phyloP scores from a whole-genome alignment of 306 rosid genomes.

The Prunus mira region DNA sequence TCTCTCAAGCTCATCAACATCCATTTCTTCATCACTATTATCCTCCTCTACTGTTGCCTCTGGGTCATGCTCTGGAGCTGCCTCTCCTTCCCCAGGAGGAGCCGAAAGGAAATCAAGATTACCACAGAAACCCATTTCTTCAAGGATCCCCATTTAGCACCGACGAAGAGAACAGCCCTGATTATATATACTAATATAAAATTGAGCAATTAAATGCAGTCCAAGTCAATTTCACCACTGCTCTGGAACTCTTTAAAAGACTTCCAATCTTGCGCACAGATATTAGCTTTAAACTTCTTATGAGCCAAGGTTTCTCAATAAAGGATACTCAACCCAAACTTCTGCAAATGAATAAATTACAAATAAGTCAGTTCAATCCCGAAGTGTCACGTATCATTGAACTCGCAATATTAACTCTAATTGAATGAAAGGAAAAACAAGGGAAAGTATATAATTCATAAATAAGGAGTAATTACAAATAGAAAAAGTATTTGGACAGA shows the following conservation, averaged over 20 bases:
- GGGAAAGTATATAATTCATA: background rate
- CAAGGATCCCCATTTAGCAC: conserved; percentile 53
- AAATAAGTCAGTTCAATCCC: background rate
- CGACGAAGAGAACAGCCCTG: background rate
- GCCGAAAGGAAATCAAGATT: conserved; percentile 56
- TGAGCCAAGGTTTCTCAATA: background rate
- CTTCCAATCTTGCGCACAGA: background rate
- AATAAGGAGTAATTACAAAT: conserved; percentile 8
- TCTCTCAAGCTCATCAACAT: conserved; percentile 68
- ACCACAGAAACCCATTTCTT: conserved; percentile 56
- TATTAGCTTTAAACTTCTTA: background rate
- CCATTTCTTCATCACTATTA: conserved; percentile 60
- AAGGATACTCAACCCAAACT: background rate
- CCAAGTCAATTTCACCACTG: background rate
- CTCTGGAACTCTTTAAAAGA: background rate
- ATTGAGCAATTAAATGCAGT: background rate
- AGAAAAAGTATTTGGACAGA: background rate
- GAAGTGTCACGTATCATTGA: background rate
- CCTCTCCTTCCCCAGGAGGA: conserved; percentile 47
- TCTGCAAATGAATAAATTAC: conserved; percentile 13
- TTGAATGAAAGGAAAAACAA: conserved; percentile 3
- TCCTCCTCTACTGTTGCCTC: conserved; percentile 59
- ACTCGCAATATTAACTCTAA: conserved; percentile 6
- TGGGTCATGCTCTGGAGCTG: conserved; percentile 38
- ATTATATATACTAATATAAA: background rate